Base-by-base conservation (phyloP, 148 eudicot genomes). In the Rhododendron molle region DNA sequence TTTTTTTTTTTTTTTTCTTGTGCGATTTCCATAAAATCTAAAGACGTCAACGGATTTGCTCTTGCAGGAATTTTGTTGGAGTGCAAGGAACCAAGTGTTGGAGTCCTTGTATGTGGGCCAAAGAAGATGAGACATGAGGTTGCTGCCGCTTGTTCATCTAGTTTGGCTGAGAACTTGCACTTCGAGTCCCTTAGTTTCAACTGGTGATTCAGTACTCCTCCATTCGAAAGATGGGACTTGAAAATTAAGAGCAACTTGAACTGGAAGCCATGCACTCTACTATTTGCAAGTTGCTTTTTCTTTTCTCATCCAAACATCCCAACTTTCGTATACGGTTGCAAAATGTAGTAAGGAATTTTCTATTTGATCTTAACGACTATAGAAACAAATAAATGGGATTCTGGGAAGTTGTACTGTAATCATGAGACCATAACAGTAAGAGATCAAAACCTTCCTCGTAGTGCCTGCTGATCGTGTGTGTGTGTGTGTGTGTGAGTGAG, bases 181-280 rank as follows among this genome's bases (percentile, higher is more conserved):
- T 95, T 93, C 50, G 98, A 95, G 80, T 91, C 94, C 78, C 92
- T 95, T 83, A 95, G 98, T 83, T 95, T 94, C 86, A 95, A 90
- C 65, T 95, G 98, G 97, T 95, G 89, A 93, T 43, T 28, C 16
- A 65, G 16, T 50, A 56, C 18, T 28, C 60, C 36, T 52, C 15
- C 49, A 56, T 32, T 46, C n/a, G 3, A 30, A 2, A 18, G 26
- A 34, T 2, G 78, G 46, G 74, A 69, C 36, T 69, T 11, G 4
- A 69, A 69, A 69, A 69, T 1, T 1, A 32, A 32, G 74, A 26
- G 34, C 74, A 69, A 14, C 74, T 69, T 69, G 2, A 65, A 65
- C 72, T 26, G 10, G 30, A 65, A 65, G 23, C 15, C 16, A n/a
- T n/a, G n/a, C n/a, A 3, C 54, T 50, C 54, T 2, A 50, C 15